Evolutionary conservation across 2,329 filamentous ascomycete genomes (phyloP), one percentile per base, ranked within the genome.

Genomic region (Stemphylium vesicarium): DNA sequence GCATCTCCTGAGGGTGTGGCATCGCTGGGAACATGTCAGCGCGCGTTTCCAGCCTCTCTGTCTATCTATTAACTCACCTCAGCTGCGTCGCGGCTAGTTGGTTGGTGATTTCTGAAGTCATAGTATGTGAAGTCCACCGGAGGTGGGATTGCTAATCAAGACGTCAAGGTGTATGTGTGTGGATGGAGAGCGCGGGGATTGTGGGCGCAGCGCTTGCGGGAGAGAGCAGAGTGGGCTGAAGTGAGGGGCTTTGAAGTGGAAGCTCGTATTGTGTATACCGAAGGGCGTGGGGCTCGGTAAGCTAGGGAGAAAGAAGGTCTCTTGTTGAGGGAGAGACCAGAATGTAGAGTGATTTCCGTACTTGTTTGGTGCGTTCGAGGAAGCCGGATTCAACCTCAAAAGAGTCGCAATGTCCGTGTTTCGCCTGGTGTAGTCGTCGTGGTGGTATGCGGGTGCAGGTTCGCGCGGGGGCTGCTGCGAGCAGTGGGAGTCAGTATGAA

Each of bases 41-140:
- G 50, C 43, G 42, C 41, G 32, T 24, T 18, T 18, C 36, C 11
- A 36, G 20, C 8, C 16, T 29, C 26, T 40, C 16, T 18, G 42
- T 29, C n/a, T 12, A 42, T 42, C 13, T 11, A 9, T 20, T 22
- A 33, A 64, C 69, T 54, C 74, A 81, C 75, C 76, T 80, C 62
- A 84, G 71, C 58, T 81, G 81, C 31, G 82, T 83, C 48, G 80
- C 77, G 62, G 82, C 82, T 69, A 88, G 78, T 76, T 86, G 80
- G 66, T 82, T 83, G 69, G 82, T 81, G 53, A 82, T 78, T 69
- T 81, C 78, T 60, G 78, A 73, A 57, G 80, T 77, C 79, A 82
- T 81, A 74, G 68, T 52, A 38, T 53, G 50, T 40, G 40, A n/a
- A 42, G 51, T 56, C 68, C 68, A 71, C 68, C 64, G 38, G 37